Evolutionary conservation across 202 grass and related monocot genomes (phyloP), one percentile per base, ranked within the genome.

Genomic region (Cymbopogon flexuosus): DNA sequence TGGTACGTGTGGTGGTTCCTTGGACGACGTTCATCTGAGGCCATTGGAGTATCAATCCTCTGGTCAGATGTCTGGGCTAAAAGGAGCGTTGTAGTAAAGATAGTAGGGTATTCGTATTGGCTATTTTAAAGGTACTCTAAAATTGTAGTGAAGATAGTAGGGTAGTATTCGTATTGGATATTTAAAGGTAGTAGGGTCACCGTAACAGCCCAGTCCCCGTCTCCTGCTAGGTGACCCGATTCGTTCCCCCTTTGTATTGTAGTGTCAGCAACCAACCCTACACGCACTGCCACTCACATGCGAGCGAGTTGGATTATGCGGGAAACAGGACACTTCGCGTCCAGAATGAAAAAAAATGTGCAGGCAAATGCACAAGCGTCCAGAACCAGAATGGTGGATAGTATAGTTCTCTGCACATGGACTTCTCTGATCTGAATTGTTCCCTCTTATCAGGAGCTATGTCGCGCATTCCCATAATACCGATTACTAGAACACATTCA

Each of bases 241-340:
- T 34, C 69, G 15, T 52, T 15, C 21, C 65, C 19, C n/a, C 8
- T 40, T 40, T 40, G 39, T 40, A 40, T 8, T 39, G 0, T 35
- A 3, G 30, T 35, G 36, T 40, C 39, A 40, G 39, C 1, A 40
- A 40, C 39, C 39, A 10, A 40, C 39, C 39, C 8, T 45, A 49
- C 73, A 68, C 3, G 37, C 5, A 29, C 13, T 52, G 16, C 47
- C n/a, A 40, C 52, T 62, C 56, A 70, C 24, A 64, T 79, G 67
- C 67, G 4, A 65, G 67, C 67, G 4, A 65, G 39, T 72, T 58
- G 57, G 65, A 58, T 77, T 72, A 9, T 83, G 14, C 34, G 27
- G 49, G n/a, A 65, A 54, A 37, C 22, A 30, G 45, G 59, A 73
- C 54, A 5, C 80, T 64, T 83, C 60, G 41, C 10, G 57, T 60